These are phyloP conservation scores for Trichoderma arundinaceum DNA, from an alignment of 2,329 filamentous ascomycete genomes.

Conservation along the genomic window DNA sequence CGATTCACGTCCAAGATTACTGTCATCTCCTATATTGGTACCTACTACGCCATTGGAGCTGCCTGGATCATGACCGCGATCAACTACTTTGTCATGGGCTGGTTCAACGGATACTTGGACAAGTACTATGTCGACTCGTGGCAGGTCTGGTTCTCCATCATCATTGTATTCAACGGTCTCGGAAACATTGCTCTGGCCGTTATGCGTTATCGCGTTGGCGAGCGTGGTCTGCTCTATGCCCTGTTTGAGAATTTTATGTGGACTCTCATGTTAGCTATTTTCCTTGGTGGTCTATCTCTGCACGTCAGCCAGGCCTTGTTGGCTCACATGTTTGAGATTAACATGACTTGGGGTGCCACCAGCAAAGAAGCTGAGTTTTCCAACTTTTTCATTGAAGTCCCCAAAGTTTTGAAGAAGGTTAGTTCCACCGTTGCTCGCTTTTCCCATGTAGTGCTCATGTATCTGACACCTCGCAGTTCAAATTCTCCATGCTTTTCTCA, in stretches of 20 bases:
- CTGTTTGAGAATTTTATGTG: constrained; percentile 73
- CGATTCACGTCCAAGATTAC: constrained; percentile 77
- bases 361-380: constrained; percentile 81
- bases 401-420: constrained; percentile 77
- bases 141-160: constrained; percentile 80
- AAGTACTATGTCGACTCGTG: constrained; percentile 81
- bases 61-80: constrained; percentile 74
- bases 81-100: constrained; percentile 79
- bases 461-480: constrained; percentile 60
- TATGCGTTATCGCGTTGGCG: constrained; percentile 74
- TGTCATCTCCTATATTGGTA: constrained; percentile 77
- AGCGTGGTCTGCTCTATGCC: constrained; percentile 63
- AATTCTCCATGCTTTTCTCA: constrained; percentile 70
- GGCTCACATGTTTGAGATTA: constrained; percentile 81
- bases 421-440: constrained; percentile 52
- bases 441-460: constrained; percentile 35
- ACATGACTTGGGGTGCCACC: constrained; percentile 87
- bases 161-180: constrained; percentile 77
- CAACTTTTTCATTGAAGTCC: constrained; percentile 85
- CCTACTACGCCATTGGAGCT: constrained; percentile 78
- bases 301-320: constrained; percentile 82
- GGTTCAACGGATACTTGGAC: constrained; percentile 78
- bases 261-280: constrained; percentile 76
- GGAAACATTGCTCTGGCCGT: constrained; percentile 74
- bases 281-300: constrained; percentile 80